A percentile compares a stretch with the other conserved stretches of the same genome.
phyloP scores from a whole-genome alignment of 2,329 filamentous ascomycete genomes.

The Incumbomyces delicatus region DNA sequence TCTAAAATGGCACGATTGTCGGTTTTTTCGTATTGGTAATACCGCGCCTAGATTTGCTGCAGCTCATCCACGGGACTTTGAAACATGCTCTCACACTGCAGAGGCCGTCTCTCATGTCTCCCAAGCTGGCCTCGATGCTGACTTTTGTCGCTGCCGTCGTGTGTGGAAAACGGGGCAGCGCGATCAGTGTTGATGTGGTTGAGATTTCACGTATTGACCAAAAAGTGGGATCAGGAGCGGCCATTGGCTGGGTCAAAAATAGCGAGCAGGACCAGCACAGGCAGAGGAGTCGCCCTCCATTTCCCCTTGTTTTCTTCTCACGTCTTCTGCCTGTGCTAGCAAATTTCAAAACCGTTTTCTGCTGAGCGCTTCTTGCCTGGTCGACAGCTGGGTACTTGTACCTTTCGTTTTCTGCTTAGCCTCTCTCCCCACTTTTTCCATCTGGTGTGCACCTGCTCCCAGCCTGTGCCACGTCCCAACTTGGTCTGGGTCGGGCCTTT shows the following conservation, averaged over 20 bases:
- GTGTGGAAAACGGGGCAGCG: slow-evolving; percentile 1
- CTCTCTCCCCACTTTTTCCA: slow-evolving; percentile 5
- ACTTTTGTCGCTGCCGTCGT: not conserved
- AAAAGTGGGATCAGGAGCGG: slow-evolving; percentile 1
- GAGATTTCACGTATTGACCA: not conserved
- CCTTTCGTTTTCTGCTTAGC: slow-evolving; percentile 6
- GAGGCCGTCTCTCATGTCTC: not conserved
- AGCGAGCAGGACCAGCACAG: not conserved
- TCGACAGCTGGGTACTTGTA: not conserved
- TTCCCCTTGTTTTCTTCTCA: not conserved
- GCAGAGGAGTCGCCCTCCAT: not conserved
- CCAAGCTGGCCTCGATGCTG: not conserved
- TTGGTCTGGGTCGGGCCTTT: slow-evolving; percentile 6
- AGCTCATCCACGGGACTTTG: slow-evolving; percentile 1
- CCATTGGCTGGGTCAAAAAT: slow-evolving; percentile 3
- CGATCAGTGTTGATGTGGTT: slow-evolving; percentile 1
- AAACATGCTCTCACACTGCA: slow-evolving; percentile 1
- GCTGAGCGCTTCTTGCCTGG: slow-evolving; percentile 1
- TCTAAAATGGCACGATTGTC: slow-evolving; percentile 7
- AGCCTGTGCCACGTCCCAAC: slow-evolving; percentile 6
- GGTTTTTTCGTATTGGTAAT: slow-evolving; percentile 3
- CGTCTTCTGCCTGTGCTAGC: slow-evolving; percentile 4
- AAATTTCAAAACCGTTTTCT: not conserved
- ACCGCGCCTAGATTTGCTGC: slow-evolving; percentile 2
- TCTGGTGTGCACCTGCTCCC: not conserved